These are phyloP conservation scores for slime mould (Dictyostelium discoideum) DNA, from an alignment of 78 protist genomes.

Conservation along the genomic window dicty_2.7 NC_007091.3:2618001-2618500, in stretches of 20 bases:
- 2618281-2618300: not conserved
- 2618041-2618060: constrained; percentile 13
- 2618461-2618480: not conserved
- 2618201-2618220: not conserved
- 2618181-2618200: not conserved
- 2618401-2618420: not conserved
- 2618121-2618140: not conserved
- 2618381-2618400: not conserved
- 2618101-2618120: not conserved
- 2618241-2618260: not conserved
- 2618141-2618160: not conserved
- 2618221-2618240: not conserved
- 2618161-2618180: not conserved
- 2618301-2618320: not conserved
- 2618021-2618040: constrained; percentile 13
- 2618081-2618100: constrained; percentile 16
- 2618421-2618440: not conserved
- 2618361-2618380: not conserved
- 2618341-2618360: not conserved
- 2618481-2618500: not conserved
- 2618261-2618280: not conserved
- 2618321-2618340: not conserved
- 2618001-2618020: not conserved
- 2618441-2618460: not conserved
- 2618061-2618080: constrained; percentile 13